phyloP scores from a whole-genome alignment of 306 rosid species.

The Astragalus glycyphyllos region DNA sequence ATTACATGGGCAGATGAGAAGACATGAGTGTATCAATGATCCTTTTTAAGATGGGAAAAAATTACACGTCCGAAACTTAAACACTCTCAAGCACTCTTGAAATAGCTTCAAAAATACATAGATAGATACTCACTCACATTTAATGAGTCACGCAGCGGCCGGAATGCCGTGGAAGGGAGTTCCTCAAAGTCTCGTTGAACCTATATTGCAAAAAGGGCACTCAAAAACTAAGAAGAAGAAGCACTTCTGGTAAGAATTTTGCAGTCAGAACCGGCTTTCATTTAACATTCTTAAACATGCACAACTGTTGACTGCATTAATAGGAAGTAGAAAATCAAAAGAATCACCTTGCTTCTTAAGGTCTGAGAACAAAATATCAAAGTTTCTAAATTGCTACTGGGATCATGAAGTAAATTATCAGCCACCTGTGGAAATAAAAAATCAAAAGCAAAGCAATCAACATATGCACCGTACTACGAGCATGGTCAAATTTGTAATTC shows the following conservation, averaged over 20 bases:
- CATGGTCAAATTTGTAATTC: conserved; percentile 33
- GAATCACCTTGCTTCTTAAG: conserved; percentile 91
- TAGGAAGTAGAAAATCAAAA: conserved; percentile 24
- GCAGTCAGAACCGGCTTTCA: conserved; percentile 30
- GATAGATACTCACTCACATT: conserved; percentile 76
- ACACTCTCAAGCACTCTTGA: conserved; percentile 20
- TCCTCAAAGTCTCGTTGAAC: conserved; percentile 98
- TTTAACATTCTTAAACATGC: conserved; percentile 19
- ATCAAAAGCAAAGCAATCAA: conserved; percentile 14
- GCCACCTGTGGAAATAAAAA: conserved; percentile 73
- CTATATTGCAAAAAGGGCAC: conserved; percentile 48
- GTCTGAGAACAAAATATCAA: conserved; percentile 98
- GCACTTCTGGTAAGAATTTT: conserved; percentile 23
- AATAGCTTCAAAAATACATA: conserved; percentile 14
- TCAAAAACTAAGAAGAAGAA: conserved; percentile 44
- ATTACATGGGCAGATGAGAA: not conserved
- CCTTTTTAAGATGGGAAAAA: not conserved
- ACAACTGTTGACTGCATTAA: not conserved
- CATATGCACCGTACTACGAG: not conserved
- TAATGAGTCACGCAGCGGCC: conserved; percentile 92
- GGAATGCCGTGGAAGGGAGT: conserved; percentile 92
- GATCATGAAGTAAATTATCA: conserved; percentile 94
- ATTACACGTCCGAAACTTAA: not conserved
- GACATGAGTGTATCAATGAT: not conserved
- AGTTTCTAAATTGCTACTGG: conserved; percentile 93